phyloP scores from a whole-genome alignment of 2,329 filamentous ascomycete species.

The Claviceps africana region DNA sequence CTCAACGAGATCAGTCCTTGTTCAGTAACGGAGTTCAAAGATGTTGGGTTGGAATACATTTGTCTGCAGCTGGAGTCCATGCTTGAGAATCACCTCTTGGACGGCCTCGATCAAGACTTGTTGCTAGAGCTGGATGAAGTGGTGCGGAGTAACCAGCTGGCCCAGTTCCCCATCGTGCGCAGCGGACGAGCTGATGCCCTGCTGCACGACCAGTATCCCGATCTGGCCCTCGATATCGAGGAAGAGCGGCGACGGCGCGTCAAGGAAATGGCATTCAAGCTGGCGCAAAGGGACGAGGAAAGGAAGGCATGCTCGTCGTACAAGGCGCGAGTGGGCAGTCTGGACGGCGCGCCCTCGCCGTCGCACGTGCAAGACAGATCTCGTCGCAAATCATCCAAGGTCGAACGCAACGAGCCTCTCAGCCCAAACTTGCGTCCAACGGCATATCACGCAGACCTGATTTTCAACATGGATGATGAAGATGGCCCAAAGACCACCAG shows the following conservation, averaged over 20 bases:
- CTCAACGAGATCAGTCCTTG: constrained; percentile 79
- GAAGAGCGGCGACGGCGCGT: constrained; percentile 57
- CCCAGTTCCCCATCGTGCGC: constrained; percentile 61
- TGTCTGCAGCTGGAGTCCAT: constrained; percentile 84
- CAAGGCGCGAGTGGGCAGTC: constrained; percentile 44
- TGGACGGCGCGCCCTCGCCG: constrained; percentile 43
- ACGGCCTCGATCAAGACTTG: constrained; percentile 75
- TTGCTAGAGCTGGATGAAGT: constrained; percentile 65
- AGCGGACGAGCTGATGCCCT: constrained; percentile 57
- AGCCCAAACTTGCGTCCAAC: constrained; percentile 57
- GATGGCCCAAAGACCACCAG: constrained; percentile 21
- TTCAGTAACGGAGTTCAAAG: constrained; percentile 72
- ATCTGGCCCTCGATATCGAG: constrained; percentile 49
- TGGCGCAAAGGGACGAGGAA: constrained; percentile 50
- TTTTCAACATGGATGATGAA: constrained; percentile 91
- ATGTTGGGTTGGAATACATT: constrained; percentile 77
- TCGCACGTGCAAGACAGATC: constrained; percentile 29
- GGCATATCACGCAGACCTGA: constrained; percentile 59
- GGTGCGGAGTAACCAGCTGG: constrained; percentile 70
- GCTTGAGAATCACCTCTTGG: constrained; percentile 77
- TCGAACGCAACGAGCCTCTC: constrained; percentile 37
- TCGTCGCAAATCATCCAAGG: constrained; percentile 33
- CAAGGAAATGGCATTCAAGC: constrained; percentile 60
- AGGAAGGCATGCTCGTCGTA: constrained; percentile 45
- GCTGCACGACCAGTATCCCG: constrained; percentile 50